Evolutionary conservation across 75 land plant species (phyloP).

Genomic region (Selaginella moellendorffii): DNA sequence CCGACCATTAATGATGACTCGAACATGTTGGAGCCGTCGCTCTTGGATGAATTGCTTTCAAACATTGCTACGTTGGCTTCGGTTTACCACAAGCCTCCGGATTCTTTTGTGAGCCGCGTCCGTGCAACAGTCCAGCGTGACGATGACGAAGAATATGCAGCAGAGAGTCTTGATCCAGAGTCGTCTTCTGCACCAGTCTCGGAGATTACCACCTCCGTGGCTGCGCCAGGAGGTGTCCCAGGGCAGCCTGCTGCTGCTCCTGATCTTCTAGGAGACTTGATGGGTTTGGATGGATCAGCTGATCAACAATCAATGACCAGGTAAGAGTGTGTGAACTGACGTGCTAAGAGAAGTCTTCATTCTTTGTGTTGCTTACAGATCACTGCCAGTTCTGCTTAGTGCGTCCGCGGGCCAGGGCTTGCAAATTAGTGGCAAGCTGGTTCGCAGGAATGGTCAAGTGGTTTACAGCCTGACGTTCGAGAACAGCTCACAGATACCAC

Average conservation of each 20-base stretch:
- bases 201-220: slow-evolving; percentile 28
- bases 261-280: slow-evolving; percentile 86
- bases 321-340: too few species aligned
- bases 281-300: slow-evolving; percentile 47
- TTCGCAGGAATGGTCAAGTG: slow-evolving; percentile 70
- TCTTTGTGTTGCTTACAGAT: slow-evolving; percentile 38
- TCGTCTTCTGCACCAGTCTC: slow-evolving; percentile 59
- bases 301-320: not conserved
- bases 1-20: slow-evolving; percentile 10
- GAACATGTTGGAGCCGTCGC: slow-evolving; percentile 4
- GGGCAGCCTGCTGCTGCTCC: slow-evolving; percentile 54
- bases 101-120: slow-evolving; percentile 90
- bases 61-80: slow-evolving; percentile 6
- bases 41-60: not conserved
- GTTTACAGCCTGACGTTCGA: slow-evolving; percentile 80
- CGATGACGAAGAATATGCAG: slow-evolving; percentile 81
- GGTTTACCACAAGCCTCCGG: slow-evolving; percentile 91
- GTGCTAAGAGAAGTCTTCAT: too few species aligned
- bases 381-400: slow-evolving; percentile 71
- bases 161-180: slow-evolving; percentile 64
- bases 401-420: slow-evolving; percentile 90
- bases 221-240: slow-evolving; percentile 16
- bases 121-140: slow-evolving; percentile 45
- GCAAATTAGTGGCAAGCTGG: slow-evolving; percentile 77
- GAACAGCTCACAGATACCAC: slow-evolving; percentile 46